Evolutionary conservation across 352 stramenopile species (phyloP), one percentile per base, ranked within the genome.

Genomic region (Elongisporangium prolatum): DNA sequence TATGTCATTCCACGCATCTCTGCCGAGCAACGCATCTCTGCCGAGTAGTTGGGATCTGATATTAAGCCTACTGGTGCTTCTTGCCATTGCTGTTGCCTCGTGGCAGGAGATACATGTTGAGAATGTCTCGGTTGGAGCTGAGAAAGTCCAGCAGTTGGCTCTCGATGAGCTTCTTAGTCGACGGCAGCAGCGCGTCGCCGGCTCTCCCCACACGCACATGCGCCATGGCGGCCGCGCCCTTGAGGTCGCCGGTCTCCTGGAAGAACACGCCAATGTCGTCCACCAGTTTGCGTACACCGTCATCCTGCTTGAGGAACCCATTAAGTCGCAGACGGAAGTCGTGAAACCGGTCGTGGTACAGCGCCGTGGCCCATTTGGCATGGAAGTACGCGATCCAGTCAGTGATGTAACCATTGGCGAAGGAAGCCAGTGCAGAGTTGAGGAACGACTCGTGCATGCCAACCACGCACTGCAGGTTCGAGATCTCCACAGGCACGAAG

Each of bases 301-400:
- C 83, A 61, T 91, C 83, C 44, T 91, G 85, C 50, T 81, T 68
- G 50, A 92, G 52, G 10, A 88, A 74, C 7, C 65, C 71, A 24
- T 74, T 69, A 21, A 95, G 70, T 11, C 71, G 68, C 25, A 77
- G 56, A 34, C 80, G 83, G 60, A 95, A 91, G 13, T 87, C 80
- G 21, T 72, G 73, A 55, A 92, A 93, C 1, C 83, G 79, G 62
- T 97, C 87, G 61, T 94, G 82, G 49, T 77, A 91, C 13, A 97
- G 51, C 6, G 80, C 81, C 3, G 60, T 73, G 22, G 78, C 66
- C 88, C 88, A 97, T 50, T 88, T 82, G 49, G 86, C 64, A 7
- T 75, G 72, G 57, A 96, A 94, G 58, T 95, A 97, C 2, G 67
- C 71, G 28, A 97, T 70, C 86, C 86, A 97, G 67, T 97, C 88